Base-by-base conservation (phyloP, 495 filamentous ascomycete species). In the Umbilicaria muhlenbergii region DNA sequence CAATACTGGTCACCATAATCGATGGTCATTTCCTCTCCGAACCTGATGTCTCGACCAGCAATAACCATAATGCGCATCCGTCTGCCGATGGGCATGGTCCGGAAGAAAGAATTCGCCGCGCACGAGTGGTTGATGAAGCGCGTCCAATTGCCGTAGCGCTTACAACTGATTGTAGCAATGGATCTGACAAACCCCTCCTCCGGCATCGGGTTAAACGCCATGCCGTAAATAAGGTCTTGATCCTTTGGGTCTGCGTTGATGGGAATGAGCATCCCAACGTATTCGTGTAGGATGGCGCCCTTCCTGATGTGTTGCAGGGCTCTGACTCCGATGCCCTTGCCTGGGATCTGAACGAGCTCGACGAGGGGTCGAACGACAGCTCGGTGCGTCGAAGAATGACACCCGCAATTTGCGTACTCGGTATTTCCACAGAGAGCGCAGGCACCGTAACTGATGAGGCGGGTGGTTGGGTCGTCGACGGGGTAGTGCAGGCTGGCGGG, bases 121-220 rank as follows among this genome's bases (percentile, higher is more conserved):
- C 83, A 88, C 16, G 72, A 78, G 52, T 86, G 83, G 50, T 83
- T 86, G 57, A 86, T 72, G 53, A 77, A 88, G 12, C 82, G 61
- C 5, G 80, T 83, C 42, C 68, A 69, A 36, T 67, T 69, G 0
- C 70, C 70, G 33, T 56, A 50, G 3, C 36, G 15, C 33, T 46
- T 32, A 1, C 46, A 15, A 19, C 39, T 41, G 31, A 55, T 43
- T 8, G 18, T n/a, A 13, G 31, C 38, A 28, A 45, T 14, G 6
- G 15, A 36, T n/a, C 40, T 38, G 0, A 21, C 36, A 14, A 0
- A 11, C 3, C 14, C 12, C 3, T 5, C 0, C 7, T 34, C 37
- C 16, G 34, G 24, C 2, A 1, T 32, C 3, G 32, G 5, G 11
- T 10, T 16, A 32, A 45, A 5, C 3, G 34, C 36, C 13, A 45